phyloP scores from a whole-genome alignment of 176 grass and related monocot species.

The Cenchrus purpureus region DNA sequence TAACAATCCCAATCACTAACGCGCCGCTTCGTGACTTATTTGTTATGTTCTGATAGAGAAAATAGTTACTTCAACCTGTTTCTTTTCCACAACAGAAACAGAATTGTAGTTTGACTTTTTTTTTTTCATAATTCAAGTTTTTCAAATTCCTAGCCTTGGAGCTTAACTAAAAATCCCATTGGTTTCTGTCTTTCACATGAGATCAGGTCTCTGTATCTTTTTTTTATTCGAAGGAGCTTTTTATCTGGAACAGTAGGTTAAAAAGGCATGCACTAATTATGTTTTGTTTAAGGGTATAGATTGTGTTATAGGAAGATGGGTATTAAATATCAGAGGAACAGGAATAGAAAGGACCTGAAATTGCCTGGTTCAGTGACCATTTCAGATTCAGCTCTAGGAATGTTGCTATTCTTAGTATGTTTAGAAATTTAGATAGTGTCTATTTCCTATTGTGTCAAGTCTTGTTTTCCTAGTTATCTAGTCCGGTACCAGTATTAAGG shows the following conservation, averaged over 20 bases:
- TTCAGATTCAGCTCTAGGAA: background rate
- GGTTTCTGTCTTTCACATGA: background rate
- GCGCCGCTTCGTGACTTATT: background rate
- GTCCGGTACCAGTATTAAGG: background rate
- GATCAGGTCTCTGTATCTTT: background rate
- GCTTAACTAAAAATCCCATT: background rate
- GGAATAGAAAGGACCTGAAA: background rate
- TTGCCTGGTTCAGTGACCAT: background rate
- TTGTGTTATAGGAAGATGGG: background rate
- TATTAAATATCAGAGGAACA: background rate
- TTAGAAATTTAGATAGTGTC: background rate
- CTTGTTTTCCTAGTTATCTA: background rate
- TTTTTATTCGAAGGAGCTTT: background rate
- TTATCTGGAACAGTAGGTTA: background rate
- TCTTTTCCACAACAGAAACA: background rate
- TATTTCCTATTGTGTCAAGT: background rate
- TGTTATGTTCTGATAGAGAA: background rate
- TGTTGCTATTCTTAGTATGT: background rate
- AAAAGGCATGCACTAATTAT: background rate
- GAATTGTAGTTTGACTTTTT: background rate
- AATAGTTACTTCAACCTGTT: background rate
- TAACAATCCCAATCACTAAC: background rate
- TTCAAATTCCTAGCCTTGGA: background rate
- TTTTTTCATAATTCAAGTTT: background rate
- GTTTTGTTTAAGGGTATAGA: background rate